phyloP scores from a whole-genome alignment of 2,329 filamentous ascomycete genomes.

The Exophiala mesophila region DNA sequence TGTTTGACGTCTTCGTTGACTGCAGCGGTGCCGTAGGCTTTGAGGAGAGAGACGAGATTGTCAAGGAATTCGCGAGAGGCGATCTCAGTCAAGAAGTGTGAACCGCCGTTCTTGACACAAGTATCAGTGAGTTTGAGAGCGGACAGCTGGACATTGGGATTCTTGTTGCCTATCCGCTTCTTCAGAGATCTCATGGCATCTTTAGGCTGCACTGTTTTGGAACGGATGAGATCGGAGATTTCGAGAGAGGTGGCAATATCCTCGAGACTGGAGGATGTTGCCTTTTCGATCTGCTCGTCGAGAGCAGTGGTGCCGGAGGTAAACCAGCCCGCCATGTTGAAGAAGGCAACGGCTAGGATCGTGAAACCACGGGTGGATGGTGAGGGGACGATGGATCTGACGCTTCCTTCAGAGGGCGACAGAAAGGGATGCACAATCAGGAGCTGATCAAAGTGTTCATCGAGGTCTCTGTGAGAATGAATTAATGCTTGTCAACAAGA shows the following conservation, averaged over 20 bases:
- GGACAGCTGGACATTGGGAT: slow-evolving; percentile 92
- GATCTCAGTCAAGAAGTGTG: slow-evolving; percentile 91
- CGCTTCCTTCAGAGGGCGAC: too few species aligned
- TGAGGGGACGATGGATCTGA: too few species aligned
- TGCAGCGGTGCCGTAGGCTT: slow-evolving; percentile 67
- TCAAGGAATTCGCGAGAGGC: slow-evolving; percentile 98
- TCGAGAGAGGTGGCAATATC: slow-evolving; percentile 97
- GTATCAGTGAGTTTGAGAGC: slow-evolving; percentile 97
- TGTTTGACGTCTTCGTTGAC: slow-evolving; percentile 79
- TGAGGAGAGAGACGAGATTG: slow-evolving; percentile 84
- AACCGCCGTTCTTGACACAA: slow-evolving; percentile 95
- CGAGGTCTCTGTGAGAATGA: too few species aligned
- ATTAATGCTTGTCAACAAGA: too few species aligned
- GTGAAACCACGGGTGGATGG: background rate
- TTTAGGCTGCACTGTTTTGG: slow-evolving; percentile 93
- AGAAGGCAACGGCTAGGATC: background rate
- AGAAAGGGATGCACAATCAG: too few species aligned
- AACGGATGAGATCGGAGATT: slow-evolving; percentile 95
- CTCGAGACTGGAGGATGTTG: slow-evolving; percentile 89
- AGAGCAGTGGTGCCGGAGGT: slow-evolving; percentile 82
- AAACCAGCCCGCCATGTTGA: slow-evolving; percentile 93
- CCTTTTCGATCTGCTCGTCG: slow-evolving; percentile 95
- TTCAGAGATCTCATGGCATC: slow-evolving; percentile 98
- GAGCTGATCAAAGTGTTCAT: too few species aligned
- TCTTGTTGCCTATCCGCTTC: slow-evolving; percentile 90